Evolutionary conservation across 805 yeast species (phyloP), one percentile per base, ranked within the genome.

Genomic region (Ogataea pini): DNA sequence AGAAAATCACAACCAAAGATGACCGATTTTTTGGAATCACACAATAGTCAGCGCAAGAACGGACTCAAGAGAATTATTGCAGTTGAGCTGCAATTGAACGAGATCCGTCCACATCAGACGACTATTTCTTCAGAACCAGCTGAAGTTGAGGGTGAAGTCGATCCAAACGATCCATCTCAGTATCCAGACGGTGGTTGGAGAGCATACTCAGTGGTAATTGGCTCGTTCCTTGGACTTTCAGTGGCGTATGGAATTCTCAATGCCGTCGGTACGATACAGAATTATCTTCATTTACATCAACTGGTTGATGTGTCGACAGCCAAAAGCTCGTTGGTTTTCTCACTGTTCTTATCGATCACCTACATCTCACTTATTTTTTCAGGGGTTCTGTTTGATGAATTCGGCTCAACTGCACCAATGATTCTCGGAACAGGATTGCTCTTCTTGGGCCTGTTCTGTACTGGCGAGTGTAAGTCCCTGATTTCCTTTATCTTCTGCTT

Each of bases 271-370:
- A 31, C 86, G 83, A 61, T 76, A 84, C 1, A 83, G 13, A 28
- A 12, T 12, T 28, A 79, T 61, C 74, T 83, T 2, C 65, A 76
- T 6, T 60, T 67, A 19, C 77, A 82, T 59, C 83, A 81, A 56
- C 69, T 85, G 52, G 59, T 58, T 3, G 55, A 69, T 28, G 63
- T 72, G 17, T 60, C 74, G n/a, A 70, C 79, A 10, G 66, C 82
- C 14, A 56, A 75, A 3, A 68, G 82, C 7, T 77, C 85, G 1
- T 82, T 89, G 85, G 75, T 85, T 44, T 85, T 85, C 58, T 79
- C 87, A 1, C 61, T 83, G 28, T 78, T 73, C 59, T 56, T 76
- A 29, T 71, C 78, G 24, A 57, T 80, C 14, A 67, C 75, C 6
- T 82, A 76, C 54, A 60, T 71, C 8, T 18, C 64, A 2, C 56